Base-by-base conservation (phyloP, 345 rosid genomes). In the Ceriops zippeliana region DNA sequence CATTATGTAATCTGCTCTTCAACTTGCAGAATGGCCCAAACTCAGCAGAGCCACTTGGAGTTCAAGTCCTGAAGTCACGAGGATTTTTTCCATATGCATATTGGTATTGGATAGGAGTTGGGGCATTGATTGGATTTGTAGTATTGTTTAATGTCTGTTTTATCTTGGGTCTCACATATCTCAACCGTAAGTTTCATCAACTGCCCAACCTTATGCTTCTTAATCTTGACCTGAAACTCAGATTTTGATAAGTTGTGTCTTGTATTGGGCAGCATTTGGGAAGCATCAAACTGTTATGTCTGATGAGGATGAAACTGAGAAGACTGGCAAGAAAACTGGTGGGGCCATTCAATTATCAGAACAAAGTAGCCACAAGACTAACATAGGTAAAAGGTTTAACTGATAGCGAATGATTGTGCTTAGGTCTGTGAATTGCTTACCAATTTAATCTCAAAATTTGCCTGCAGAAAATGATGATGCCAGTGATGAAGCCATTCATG, bases 101-200 rank as follows among this genome's bases (percentile, higher is more conserved):
- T 57, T 88, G 93, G 93, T 88, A 86, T 68, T 88, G 90, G 93
- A 73, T 88, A 49, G 87, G 90, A 66, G 6, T 86, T 21, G 67
- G 76, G 10, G 93, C 89, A 20, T 70, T 86, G 73, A 30, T 85
- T 27, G 31, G 75, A 37, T 83, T 78, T 73, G 63, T 73, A 31
- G 6, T 78, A 17, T 31, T 86, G 49, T 86, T 73, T 78, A 88
- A 86, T 75, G 17, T 66, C 47, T 64, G 74, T 65, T 84, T 78
- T 70, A 61, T 78, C 22, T 37, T 75, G 63, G 77, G 77, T 65
- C 83, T 88, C 9, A 82, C 89, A 64, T 86, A 67, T 67, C 84
- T 88, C 52, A 76, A 79, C 58, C 79, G 93, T 86, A 68, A 83
- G 89, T 65, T 1, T 27, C 47, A 26, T 17, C 11, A 32, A 54